phyloP scores from a whole-genome alignment of 73 alveolate genomes.

The Symbiodinium natans region DNA sequence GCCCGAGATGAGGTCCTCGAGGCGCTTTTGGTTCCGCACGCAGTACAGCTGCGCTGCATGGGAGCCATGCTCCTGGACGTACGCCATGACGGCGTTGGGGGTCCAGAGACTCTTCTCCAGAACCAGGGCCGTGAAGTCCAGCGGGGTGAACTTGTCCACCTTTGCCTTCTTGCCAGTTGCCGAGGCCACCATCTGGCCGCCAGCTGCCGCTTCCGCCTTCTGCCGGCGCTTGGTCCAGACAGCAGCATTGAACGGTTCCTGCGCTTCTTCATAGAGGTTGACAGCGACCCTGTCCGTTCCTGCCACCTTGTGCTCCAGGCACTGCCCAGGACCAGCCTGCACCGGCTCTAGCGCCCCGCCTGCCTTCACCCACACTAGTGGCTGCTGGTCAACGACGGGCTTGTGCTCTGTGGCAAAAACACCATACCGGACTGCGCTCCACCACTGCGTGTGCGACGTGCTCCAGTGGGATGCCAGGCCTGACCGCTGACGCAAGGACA shows the following conservation, averaged over 20 bases:
- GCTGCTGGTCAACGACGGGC: not conserved
- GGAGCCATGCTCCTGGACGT: too few species aligned
- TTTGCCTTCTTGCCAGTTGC: not conserved
- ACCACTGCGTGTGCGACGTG: slow-evolving; percentile 46
- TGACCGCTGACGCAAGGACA: too few species aligned
- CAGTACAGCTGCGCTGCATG: too few species aligned
- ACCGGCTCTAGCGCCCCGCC: not conserved
- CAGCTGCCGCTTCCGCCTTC: not conserved
- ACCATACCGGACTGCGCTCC: slow-evolving; percentile 46
- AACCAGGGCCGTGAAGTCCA: slow-evolving; percentile 4
- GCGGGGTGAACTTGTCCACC: not conserved
- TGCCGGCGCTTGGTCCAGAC: not conserved
- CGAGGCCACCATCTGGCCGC: not conserved
- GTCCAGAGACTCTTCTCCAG: not conserved
- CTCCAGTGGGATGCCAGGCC: too few species aligned
- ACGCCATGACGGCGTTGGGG: not conserved
- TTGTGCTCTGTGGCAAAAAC: not conserved
- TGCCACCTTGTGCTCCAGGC: not conserved
- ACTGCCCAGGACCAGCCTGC: not conserved
- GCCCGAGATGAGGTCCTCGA: too few species aligned
- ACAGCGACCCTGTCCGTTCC: not conserved
- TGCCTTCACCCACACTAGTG: not conserved
- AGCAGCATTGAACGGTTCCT: not conserved
- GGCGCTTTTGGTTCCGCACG: too few species aligned
- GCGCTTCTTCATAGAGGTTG: not conserved